These are phyloP conservation scores for Platismatia glauca DNA, from an alignment of 495 filamentous ascomycete genomes.

Conservation along the genomic window DNA sequence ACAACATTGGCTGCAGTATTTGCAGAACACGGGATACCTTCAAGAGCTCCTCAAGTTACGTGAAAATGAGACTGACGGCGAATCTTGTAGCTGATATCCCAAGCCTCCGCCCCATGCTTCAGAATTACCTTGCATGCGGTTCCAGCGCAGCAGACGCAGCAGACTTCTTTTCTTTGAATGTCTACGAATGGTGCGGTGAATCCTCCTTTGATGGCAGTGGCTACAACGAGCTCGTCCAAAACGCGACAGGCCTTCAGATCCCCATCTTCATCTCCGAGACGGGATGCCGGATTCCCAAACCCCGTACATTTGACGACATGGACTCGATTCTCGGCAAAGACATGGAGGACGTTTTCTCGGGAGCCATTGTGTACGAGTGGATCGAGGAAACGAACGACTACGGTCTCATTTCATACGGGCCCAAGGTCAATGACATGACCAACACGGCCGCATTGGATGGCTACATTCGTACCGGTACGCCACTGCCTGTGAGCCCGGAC, in stretches of 20 bases:
- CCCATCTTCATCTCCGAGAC: conserved; percentile 85
- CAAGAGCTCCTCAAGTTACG: background rate
- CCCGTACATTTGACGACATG: conserved; percentile 70
- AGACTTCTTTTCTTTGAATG: conserved; percentile 80
- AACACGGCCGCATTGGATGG: conserved; percentile 50
- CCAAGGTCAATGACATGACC: conserved; percentile 36
- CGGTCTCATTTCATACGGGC: conserved; percentile 73
- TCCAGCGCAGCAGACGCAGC: conserved; percentile 56
- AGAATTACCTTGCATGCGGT: conserved; percentile 79
- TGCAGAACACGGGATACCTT: background rate
- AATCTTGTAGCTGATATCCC: conserved; percentile 57
- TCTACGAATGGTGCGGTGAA: conserved; percentile 79
- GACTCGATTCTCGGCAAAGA: conserved; percentile 60
- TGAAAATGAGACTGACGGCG: conserved; percentile 6
- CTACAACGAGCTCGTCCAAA: conserved; percentile 55
- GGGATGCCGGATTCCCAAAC: conserved; percentile 58
- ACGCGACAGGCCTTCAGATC: conserved; percentile 52
- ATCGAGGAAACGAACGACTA: conserved; percentile 79
- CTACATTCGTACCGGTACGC: conserved; percentile 60
- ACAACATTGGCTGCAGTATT: background rate
- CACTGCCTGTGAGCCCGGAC: conserved; percentile 64
- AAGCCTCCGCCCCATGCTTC: conserved; percentile 70
- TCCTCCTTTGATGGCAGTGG: conserved; percentile 58
- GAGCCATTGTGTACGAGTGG: conserved; percentile 85
- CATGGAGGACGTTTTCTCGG: conserved; percentile 72